Evolutionary conservation across 768 basidiomycete species (phyloP), one percentile per base, ranked within the genome.

Genomic region (Boletellus ananas): DNA sequence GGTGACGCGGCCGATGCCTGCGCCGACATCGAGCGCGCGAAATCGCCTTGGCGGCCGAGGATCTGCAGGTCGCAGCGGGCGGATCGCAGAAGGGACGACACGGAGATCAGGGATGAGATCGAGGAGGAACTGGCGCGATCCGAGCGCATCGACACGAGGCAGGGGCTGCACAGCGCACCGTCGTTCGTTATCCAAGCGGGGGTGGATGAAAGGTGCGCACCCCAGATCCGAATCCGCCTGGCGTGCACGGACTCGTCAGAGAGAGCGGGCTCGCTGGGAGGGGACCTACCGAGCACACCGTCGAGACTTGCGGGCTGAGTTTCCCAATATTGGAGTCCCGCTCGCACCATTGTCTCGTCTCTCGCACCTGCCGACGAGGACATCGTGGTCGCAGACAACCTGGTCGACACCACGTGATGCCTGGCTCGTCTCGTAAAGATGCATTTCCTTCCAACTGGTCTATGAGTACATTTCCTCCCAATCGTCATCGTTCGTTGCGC

Each of bases 1-100:
- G 0, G 94, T 95, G 23, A 96, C 93, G 45, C 95, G 84, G 11
- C 95, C 95, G 42, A 99, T 85, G 11, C 95, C 95, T 6, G 94
- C 94, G 14, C 89, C 95, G 50, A 94, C 91, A 61, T 99, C 95
- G 18, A 99, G 78, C 0, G 89, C 94, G 39, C 90, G 81, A 23
- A 75, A 80, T 40, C 81, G 74, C 20, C 75, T 72, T 11, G 63
- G n/a, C 13, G 58, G 44, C 36, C 46, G 25, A 51, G 51, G 47
- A 43, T 34, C 42, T 54, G 49, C 2, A 36, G 60, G 37, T 37
- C 20, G 49, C 60, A 82, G 73, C 2, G 77, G 81, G 43, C 79
- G 77, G 43, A 91, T 67, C 3, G 89, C 81, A 34, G 90, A 91
- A 5, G 85, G 75, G 43, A 97, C 83, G 20, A 76, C 82, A 45